Base-by-base conservation (phyloP, 768 basidiomycete genomes). In the Amanita jacksonii region DNA sequence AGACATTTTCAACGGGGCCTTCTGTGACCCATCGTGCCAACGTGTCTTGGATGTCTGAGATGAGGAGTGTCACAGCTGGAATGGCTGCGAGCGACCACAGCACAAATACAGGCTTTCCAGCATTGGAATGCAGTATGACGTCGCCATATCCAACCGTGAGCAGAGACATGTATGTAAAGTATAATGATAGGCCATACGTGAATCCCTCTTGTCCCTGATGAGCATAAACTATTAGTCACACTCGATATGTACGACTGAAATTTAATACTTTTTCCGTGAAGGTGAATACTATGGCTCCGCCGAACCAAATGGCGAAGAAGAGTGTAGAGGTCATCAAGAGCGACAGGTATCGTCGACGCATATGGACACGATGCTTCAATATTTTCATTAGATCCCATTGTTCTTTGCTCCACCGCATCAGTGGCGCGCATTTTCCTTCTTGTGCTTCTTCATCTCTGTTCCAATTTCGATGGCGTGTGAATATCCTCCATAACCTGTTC, bases 31-130 rank as follows among this genome's bases (percentile, higher is more conserved):
- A 57, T n/a, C 51, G 52, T 0, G 72, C 66, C 18, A 85, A 60
- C 31, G 67, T 65, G 15, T 74, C 70, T 0, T 67, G 70, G 25
- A 80, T 60, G 36, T 73, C 70, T 20, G 72, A 62, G n/a, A 70
- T 66, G 1, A 70, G 46, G 0, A 67, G 60, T 1, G 67, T 70
- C 45, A 70, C 60, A 2, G 66, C 59, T 2, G 67, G 69, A 0
- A 69, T 58, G 1, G 67, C 61, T 18, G 68, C 57, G 28, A 69
- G 49, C 22, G 62, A 63, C 66, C 69, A 69, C 3, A 68, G 49
- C 13, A 70, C 65, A 49, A 68, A 68, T 49, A 70, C 65, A 1
- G 67, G 66, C 36, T 64, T 63, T 0, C 65, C 63, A 0, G 66
- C 55, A 18, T 58, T 52, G 1, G 65, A 63, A 6, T 42, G 46